Base-by-base conservation (phyloP, 1,284 basidiomycete species). In the Boletus smithii region DNA sequence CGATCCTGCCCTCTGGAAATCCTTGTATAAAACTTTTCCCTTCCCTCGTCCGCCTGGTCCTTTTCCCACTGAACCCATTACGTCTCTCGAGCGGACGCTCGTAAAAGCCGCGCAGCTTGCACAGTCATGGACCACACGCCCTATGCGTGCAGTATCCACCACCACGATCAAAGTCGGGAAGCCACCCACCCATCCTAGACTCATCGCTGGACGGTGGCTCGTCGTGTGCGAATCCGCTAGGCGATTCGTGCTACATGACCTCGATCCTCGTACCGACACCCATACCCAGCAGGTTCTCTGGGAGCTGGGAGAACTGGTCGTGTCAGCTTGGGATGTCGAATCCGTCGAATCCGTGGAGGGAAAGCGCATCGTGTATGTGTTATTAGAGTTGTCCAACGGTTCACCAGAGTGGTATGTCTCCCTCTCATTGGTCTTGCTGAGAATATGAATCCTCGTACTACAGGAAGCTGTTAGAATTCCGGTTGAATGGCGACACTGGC, bases 191-290 rank as follows among this genome's bases (percentile, higher is more conserved):
- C 23, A 5, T 24, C 23, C 7, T 24, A 5, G 23, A 37, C 18
- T 49, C 11, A 16, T 51, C 10, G 32, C 8, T 17, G 48, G 48
- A 14, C 33, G 48, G 5, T 50, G 49, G 49, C 13, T 52, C 9
- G 7, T 47, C 8, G 3, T 6, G 14, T 36, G 16, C 16, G 29
- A 37, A 23, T 16, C 3, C 2, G 1, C 0, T 0, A 2, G 8
- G 16, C 23, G 24, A 11, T 36, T 51, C 13, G 16, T 51, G 7
- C 8, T 51, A 3, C 3, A 49, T 2, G 50, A 48, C 10, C 4
- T 17, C 8, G 33, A 48, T 23, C 16, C 22, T 8, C 3, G 8
- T 14, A 8, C 13, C n/a, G 17, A 14, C 10, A 8, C 37, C 2
- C 9, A 4, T 13, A 6, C 37, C 4, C n/a, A 9, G 5, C 10